Evolutionary conservation across 108 stramenopile genomes (phyloP).

Genomic region (Cyclostephanos tholiformis): DNA sequence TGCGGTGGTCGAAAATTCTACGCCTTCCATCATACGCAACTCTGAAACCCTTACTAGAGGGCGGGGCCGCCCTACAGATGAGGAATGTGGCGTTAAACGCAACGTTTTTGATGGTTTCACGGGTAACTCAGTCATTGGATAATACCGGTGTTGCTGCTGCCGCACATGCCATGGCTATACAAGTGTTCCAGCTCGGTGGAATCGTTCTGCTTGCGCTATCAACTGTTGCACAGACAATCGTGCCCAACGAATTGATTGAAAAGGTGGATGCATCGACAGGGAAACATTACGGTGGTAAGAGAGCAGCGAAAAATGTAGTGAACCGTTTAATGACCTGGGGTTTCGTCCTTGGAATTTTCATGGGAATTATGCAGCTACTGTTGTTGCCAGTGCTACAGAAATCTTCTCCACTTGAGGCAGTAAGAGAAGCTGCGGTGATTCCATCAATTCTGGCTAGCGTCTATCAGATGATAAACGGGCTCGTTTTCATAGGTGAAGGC

Average conservation of each 20-base stretch:
- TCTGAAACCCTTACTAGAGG: conserved; percentile 71
- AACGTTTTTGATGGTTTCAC: conserved; percentile 79
- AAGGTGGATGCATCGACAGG: conserved; percentile 55
- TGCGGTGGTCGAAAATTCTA: conserved; percentile 65
- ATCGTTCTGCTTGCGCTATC: conserved; percentile 83
- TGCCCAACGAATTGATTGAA: conserved; percentile 83
- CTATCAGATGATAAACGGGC: conserved; percentile 84
- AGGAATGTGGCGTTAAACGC: conserved; percentile 86
- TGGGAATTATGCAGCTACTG: conserved; percentile 72
- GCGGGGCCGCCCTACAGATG: conserved; percentile 80
- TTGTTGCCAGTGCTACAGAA: conserved; percentile 74
- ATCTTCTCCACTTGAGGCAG: conserved; percentile 82
- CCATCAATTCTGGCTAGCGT: conserved; percentile 82
- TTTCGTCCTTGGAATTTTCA: conserved; percentile 62
- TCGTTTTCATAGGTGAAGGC: conserved; percentile 89
- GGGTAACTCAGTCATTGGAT: conserved; percentile 86
- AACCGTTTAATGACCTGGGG: conserved; percentile 89
- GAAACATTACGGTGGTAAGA: conserved; percentile 56
- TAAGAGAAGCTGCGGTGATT: conserved; percentile 78
- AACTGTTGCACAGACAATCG: conserved; percentile 80
- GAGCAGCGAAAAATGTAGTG: conserved; percentile 66
- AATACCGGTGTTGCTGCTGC: conserved; percentile 25
- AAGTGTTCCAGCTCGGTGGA: conserved; percentile 87
- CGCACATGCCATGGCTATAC: conserved; percentile 70
- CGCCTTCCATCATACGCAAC: conserved; percentile 61